Base-by-base conservation (phyloP, 352 stramenopile genomes). In the Phytophthora citricola region DNA sequence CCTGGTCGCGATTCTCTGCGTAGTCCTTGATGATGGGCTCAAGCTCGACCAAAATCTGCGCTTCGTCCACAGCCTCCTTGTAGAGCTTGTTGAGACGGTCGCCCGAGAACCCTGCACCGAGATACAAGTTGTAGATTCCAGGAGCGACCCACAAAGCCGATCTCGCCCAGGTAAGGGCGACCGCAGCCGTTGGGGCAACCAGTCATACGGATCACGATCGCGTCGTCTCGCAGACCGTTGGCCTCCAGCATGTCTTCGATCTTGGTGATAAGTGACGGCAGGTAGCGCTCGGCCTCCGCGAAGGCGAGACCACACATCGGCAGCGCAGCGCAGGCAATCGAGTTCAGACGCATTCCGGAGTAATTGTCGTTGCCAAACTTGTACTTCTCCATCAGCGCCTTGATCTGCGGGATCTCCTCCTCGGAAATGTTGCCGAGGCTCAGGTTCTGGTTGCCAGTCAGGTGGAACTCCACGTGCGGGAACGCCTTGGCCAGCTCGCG, bases 161-260 rank as follows among this genome's bases (percentile, higher is more conserved):
- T 91, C 81, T 99, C 97, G 20, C 97, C 97, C 87, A 99, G 94
- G 87, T 99, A 99, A 17, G 97, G 97, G 14, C 97, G 81, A 3
- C 94, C 97, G 70, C 97, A 99, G 46, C 97, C 97, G 79, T 99
- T 99, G 27, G 97, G 93, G 75, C 97, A 99, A 41, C 97, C 97
- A n/a, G 97, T 99, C 96, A 99, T 99, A 40, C 97, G 92, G 49
- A 99, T 98, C 44, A 99, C 83, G 61, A 99, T 98, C 69, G 98
- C 92, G 69, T 99, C 94, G 60, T 98, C 93, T 11, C 83, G 83
- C 12, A 99, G 72, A 17, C 94, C 94, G 66, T 92, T 79, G 52
- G 87, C 90, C 63, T 94, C 85, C 53, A 99, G 77, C 34, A 99
- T 63, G 20, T 86, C 77, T 36, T 98, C 90, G 47, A 99, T 91